A percentile compares a stretch with the other conserved stretches of the same genome.
Conservation (phyloP, 1,284 basidiomycete species). For the Mrakiaceae sp. region DNA sequence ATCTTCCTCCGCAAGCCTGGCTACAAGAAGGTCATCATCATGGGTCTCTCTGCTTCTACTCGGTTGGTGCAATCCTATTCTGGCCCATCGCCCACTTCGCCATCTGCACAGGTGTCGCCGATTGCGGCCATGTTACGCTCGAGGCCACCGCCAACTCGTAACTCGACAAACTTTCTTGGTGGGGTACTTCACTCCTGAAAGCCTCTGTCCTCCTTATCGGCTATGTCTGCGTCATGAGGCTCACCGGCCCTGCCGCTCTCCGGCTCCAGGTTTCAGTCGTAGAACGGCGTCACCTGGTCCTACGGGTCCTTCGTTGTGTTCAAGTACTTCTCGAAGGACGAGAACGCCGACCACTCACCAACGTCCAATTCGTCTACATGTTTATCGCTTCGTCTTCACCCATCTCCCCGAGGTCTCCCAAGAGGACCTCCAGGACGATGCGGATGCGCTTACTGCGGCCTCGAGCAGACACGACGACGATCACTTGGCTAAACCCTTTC, state of each 20-base stretch:
- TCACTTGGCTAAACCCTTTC: conserved; percentile 47
- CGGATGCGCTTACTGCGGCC: conserved; percentile 47
- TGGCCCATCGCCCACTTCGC: conserved; percentile 74
- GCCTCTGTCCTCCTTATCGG: no score
- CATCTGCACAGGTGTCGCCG: conserved; percentile 51
- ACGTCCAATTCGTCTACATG: conserved; percentile 48
- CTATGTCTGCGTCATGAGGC: conserved; percentile 51
- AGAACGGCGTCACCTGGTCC: conserved; percentile 68
- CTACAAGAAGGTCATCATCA: conserved; percentile 42
- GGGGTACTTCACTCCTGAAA: no score
- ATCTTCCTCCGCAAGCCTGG: conserved; percentile 34
- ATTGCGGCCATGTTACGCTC: conserved; percentile 57
- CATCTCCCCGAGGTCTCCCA: conserved; percentile 64
- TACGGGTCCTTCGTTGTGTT: conserved; percentile 57
- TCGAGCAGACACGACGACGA: conserved; percentile 34
- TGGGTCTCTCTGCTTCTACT: conserved; percentile 59
- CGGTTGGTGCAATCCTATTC: conserved; percentile 62
- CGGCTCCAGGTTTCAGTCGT: conserved; percentile 72
- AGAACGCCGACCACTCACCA: conserved; percentile 51
- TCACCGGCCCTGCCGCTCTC: conserved; percentile 57
- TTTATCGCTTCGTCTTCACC: conserved; percentile 50
- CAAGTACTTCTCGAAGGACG: conserved; percentile 57
- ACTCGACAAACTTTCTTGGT: no score
- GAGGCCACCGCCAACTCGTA: conserved; percentile 32
- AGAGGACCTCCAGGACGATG: conserved; percentile 29